Conservation (phyloP, 345 rosid species). For the Noccaea bulbosa region DNA sequence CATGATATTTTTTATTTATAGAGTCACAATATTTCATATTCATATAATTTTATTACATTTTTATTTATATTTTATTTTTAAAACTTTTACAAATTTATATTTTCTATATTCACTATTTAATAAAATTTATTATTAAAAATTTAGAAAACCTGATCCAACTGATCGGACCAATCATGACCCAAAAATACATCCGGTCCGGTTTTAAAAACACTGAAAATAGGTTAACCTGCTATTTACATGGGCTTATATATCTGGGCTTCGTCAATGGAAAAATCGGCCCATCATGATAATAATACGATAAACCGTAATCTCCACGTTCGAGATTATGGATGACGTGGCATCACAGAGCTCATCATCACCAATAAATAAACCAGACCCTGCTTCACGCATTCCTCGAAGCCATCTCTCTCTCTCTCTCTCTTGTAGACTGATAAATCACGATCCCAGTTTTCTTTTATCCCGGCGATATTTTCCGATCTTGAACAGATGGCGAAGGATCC, state of each 20-base stretch:
- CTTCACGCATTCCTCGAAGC: not conserved
- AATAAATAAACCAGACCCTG: slow-evolving; percentile 7
- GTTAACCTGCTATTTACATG: not conserved
- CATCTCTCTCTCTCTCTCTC: not conserved
- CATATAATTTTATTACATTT: too few species aligned
- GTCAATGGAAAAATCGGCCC: not conserved
- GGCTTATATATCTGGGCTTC: slow-evolving; percentile 6
- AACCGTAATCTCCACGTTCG: slow-evolving; percentile 11
- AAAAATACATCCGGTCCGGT: too few species aligned
- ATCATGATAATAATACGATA: slow-evolving; percentile 1
- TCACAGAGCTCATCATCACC: slow-evolving; percentile 2
- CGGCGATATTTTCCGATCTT: slow-evolving; percentile 33
- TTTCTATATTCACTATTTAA: too few species aligned
- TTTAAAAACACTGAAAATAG: too few species aligned
- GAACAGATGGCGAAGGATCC: slow-evolving; percentile 83
- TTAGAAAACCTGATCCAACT: too few species aligned
- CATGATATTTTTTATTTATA: too few species aligned
- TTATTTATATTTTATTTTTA: too few species aligned
- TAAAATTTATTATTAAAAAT: too few species aligned
- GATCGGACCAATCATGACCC: too few species aligned
- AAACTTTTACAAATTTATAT: too few species aligned
- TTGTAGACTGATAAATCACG: slow-evolving; percentile 12
- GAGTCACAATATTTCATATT: too few species aligned
- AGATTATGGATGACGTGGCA: slow-evolving; percentile 36
- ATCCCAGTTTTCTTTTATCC: not conserved